Evolutionary conservation across 306 rosid genomes (phyloP).

Genomic region (Ceratonia siliqua): DNA sequence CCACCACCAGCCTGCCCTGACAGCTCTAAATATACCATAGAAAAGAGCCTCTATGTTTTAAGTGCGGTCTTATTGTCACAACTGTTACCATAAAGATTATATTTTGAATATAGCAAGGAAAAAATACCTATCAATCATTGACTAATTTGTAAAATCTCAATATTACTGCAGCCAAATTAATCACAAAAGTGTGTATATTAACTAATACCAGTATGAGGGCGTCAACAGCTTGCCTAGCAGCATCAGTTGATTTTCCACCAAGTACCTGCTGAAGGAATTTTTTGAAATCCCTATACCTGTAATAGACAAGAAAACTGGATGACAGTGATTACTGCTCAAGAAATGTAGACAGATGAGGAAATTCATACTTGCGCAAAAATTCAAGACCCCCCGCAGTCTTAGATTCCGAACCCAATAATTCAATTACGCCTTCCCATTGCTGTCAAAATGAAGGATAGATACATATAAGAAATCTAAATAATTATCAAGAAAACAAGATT

Average conservation of each 20-base stretch:
- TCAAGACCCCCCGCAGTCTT: conserved; percentile 89
- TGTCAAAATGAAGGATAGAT: conserved; percentile 36
- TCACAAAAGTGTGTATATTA: conserved; percentile 2
- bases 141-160: not conserved
- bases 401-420: conserved; percentile 89
- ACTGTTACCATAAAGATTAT: not conserved
- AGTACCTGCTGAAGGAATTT: conserved; percentile 73
- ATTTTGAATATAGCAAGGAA: conserved; percentile 1
- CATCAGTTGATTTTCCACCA: conserved; percentile 60
- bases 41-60: not conserved
- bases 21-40: too few species aligned
- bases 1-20: too few species aligned
- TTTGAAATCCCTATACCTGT: conserved; percentile 91
- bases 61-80: not conserved
- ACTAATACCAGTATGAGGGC: conserved; percentile 68
- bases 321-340: conserved; percentile 3
- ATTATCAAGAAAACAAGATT: conserved; percentile 11
- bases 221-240: conserved; percentile 76
- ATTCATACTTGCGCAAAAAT: conserved; percentile 81
- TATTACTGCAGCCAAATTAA: conserved; percentile 10
- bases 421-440: conserved; percentile 98
- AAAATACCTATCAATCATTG: not conserved
- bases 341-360: conserved; percentile 11
- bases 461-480: conserved; percentile 17
- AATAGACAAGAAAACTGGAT: conserved; percentile 26